Percentiles rank a stretch among this genome's conserved stretches.
Evolutionary conservation across 176 grass and related monocot genomes (phyloP).

Genomic region (Elymus sibiricus): DNA sequence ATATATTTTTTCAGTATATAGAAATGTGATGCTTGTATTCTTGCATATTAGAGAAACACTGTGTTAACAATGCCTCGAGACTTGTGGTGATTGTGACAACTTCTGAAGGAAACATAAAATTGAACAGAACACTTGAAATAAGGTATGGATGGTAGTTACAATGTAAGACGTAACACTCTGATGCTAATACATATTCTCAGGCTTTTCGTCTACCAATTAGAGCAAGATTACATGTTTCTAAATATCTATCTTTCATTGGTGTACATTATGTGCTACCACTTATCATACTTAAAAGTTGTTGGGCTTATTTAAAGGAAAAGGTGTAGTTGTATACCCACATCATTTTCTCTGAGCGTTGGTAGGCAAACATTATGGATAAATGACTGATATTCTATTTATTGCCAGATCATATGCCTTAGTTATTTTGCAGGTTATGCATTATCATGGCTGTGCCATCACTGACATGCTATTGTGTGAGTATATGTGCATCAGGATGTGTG

Average conservation of each 20-base stretch:
- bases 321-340: neutral
- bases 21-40: neutral
- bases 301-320: too few relatives aligned
- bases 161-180: neutral
- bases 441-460: neutral
- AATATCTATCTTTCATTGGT: neutral
- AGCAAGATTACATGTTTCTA: neutral
- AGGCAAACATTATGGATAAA: neutral
- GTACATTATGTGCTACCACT: neutral
- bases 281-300: neutral
- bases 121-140: neutral
- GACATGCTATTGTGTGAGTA: constrained; percentile 4
- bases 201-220: neutral
- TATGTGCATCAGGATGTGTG: neutral
- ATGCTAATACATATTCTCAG: neutral
- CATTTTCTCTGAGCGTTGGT: neutral
- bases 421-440: constrained; percentile 15
- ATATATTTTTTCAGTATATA: neutral
- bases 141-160: neutral
- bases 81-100: neutral
- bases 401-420: neutral
- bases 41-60: neutral
- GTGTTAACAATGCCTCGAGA: neutral
- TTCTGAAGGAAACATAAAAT: neutral
- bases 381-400: neutral